Evolutionary conservation across 805 yeast species (phyloP), one percentile per base, ranked within the genome.

Genomic region (Ogataea methylovora): DNA sequence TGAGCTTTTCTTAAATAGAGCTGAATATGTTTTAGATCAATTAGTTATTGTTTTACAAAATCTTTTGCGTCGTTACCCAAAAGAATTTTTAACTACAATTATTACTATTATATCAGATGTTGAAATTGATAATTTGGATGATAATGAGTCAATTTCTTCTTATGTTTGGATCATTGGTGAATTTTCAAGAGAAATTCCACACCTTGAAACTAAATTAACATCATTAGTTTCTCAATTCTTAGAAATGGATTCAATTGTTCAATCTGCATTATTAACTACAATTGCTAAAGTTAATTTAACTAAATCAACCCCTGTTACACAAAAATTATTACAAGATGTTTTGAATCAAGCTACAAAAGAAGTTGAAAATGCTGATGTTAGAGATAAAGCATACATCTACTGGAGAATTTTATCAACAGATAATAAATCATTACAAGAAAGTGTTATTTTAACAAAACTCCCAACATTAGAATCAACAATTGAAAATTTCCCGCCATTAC

Each of bases 371-470:
- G 74, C 85, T 2, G 94, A 83, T 51, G 81, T 83, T 19, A 69
- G 92, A 54, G 94, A 83, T 53, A 75, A 79, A 62, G 87, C 90
- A 1, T 83, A 71, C 53, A 63, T 83, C 27, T 83, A 81, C 52
- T 83, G 92, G 92, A 71, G 94, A 59, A 65, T 84, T 31, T 60
- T 83, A 33, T 80, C 87, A 34, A 46, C 55, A 21, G 60, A 42
- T 30, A 59, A 63, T 29, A 48, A 48, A 6, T 63, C 63, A 8
- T 48, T 65, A 6, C 67, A 82, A 33, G 63, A 68, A 43, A 63
- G 67, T 28, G 64, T 84, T 30, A 67, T 85, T 20, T 58, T 79
- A 38, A 66, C 76, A 9, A 72, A 71, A 40, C 62, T 84, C 36
- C 94, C 95, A 10, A 73, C 76, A 8, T 74, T 92, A 38, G 71